Evolutionary conservation across 192 early-diverging fungal species (phyloP).

Genomic region (Backusella psychrophila): DNA sequence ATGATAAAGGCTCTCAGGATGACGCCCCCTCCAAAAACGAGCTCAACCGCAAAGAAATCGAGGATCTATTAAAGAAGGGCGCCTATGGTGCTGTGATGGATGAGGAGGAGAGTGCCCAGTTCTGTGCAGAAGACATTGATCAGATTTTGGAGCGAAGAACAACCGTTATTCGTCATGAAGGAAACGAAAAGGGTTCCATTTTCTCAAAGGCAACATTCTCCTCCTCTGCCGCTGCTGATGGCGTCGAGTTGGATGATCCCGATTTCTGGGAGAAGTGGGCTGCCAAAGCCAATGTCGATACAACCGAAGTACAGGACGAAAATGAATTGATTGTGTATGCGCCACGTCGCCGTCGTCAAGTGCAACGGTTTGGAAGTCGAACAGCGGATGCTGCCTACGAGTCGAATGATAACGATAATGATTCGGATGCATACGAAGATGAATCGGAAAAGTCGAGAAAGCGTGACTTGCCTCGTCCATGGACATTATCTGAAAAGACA

Average conservation of each 20-base stretch:
- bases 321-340: constrained; percentile 67
- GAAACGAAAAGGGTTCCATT: constrained; percentile 64
- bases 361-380: constrained; percentile 47
- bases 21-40: constrained; percentile 49
- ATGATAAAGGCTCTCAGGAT: constrained; percentile 15
- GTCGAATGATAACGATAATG: constrained; percentile 45
- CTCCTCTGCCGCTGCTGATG: constrained; percentile 34
- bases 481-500: constrained; percentile 54
- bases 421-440: constrained; percentile 49
- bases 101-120: constrained; percentile 69
- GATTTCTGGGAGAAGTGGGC: constrained; percentile 92
- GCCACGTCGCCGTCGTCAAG: constrained; percentile 63
- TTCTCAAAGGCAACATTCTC: constrained; percentile 88
- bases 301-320: constrained; percentile 47
- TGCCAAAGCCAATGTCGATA: constrained; percentile 68
- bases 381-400: constrained; percentile 36
- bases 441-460: constrained; percentile 35
- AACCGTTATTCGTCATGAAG: constrained; percentile 74
- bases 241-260: constrained; percentile 78
- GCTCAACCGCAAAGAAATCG: constrained; percentile 76
- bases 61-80: constrained; percentile 84
- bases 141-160: constrained; percentile 79
- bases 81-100: constrained; percentile 87
- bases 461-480: constrained; percentile 34
- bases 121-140: constrained; percentile 89